Conservation (phyloP, 2,329 filamentous ascomycete genomes). For the Simplicillium aogashimaense region DNA sequence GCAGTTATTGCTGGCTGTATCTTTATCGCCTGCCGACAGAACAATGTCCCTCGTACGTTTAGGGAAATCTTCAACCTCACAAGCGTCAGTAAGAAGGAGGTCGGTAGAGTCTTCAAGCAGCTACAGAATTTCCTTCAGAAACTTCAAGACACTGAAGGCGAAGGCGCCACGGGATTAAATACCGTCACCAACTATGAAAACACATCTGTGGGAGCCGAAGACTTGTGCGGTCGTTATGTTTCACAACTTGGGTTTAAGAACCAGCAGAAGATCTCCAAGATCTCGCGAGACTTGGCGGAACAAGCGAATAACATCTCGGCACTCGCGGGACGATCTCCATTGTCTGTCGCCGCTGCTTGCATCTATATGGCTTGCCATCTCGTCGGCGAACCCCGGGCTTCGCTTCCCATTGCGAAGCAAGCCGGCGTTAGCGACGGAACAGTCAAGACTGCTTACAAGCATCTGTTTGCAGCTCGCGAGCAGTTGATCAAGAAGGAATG, state of each 20-base stretch:
- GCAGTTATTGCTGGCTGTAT: slow-evolving; percentile 93
- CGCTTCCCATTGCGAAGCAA: slow-evolving; percentile 78
- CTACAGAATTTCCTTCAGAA: slow-evolving; percentile 81
- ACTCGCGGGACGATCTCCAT: slow-evolving; percentile 82
- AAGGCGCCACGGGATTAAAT: slow-evolving; percentile 35
- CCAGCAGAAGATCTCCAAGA: slow-evolving; percentile 64
- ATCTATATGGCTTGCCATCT: slow-evolving; percentile 94
- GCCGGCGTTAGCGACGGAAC: slow-evolving; percentile 94
- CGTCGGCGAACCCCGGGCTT: slow-evolving; percentile 65
- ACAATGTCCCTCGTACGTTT: slow-evolving; percentile 79
- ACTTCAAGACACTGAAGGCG: slow-evolving; percentile 49
- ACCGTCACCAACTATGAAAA: slow-evolving; percentile 61
- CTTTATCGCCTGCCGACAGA: slow-evolving; percentile 93
- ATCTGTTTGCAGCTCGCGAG: slow-evolving; percentile 66
- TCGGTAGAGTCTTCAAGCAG: slow-evolving; percentile 88
- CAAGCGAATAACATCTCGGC: slow-evolving; percentile 69
- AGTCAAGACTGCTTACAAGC: slow-evolving; percentile 91
- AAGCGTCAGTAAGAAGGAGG: slow-evolving; percentile 93
- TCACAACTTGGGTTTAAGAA: slow-evolving; percentile 67
- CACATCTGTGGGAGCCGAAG: slow-evolving; percentile 70
- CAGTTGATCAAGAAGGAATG: slow-evolving; percentile 67
- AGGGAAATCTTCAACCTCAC: slow-evolving; percentile 90
- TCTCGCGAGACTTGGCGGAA: slow-evolving; percentile 69
- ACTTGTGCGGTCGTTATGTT: slow-evolving; percentile 85
- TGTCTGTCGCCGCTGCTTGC: slow-evolving; percentile 88